Base-by-base conservation (phyloP, 495 filamentous ascomycete genomes). In the Daldinia caldariorum region DNA sequence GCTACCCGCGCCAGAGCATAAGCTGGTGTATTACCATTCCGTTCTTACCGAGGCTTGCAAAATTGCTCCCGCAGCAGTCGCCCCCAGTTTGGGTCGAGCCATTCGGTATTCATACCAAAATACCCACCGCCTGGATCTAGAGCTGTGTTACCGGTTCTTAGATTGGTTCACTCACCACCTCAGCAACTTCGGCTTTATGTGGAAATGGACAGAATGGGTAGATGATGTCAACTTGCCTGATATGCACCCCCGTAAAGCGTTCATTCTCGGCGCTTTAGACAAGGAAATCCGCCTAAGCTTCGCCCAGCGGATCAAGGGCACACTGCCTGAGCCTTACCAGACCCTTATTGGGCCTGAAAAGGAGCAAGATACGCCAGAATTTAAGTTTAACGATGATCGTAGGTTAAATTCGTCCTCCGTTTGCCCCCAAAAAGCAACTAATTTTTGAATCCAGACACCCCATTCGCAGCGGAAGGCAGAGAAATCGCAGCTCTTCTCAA, bases 201-300 rank as follows among this genome's bases (percentile, higher is more conserved):
- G 95, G 95, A 98, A 98, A 81, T 99, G 95, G 95, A 90, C 90
- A 18, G 95, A 99, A 81, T 99, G 95, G 95, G 87, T 91, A 61
- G 93, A 96, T 41, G 93, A 98, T 79, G 86, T 97, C 16, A 86
- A 88, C 10, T 87, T 94, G 26, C 84, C 92, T 0, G 79, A 88
- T 45, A 79, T 95, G 16, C 89, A 97, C 77, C 94, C 95, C 10
- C 90, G 90, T 76, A 97, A 97, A 81, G 90, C 94, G 5, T 97
- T 98, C 79, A 96, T 99, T 47, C 78, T 87, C 20, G 95, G 93
- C 9, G 88, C 92, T 9, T 81, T 99, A 51, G 96, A 99, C 78
- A 98, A 98, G 82, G 95, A 99, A 79, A 97, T 98, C 62, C 90
- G 96, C 18, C 85, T 98, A 37, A 97, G 92, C 74, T 99, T 99